Evolutionary conservation across 1,139 yeast species (phyloP).

Genomic region (Debaryomyces sp.): DNA sequence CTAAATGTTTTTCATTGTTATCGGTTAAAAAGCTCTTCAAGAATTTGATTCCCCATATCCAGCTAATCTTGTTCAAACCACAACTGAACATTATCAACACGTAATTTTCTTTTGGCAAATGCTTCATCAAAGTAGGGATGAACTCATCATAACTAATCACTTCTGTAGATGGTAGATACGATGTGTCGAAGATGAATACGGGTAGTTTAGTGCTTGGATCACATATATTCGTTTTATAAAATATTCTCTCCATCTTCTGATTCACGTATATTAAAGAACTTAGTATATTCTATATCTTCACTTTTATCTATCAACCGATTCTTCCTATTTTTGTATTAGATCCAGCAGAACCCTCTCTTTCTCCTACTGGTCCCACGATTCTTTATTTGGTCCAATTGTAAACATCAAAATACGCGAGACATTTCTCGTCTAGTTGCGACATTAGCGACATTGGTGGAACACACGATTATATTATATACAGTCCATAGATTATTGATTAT

Average conservation of each 20-base stretch:
- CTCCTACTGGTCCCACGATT: neutral
- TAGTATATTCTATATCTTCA: neutral
- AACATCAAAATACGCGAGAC: conserved; percentile 3
- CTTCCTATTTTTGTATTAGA: neutral
- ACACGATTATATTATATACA: conserved; percentile 3
- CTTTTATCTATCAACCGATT: neutral
- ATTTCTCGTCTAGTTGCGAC: neutral
- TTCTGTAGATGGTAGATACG: conserved; percentile 67
- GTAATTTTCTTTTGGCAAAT: conserved; percentile 59
- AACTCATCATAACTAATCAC: conserved; percentile 43
- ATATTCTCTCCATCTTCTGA: conserved; percentile 50
- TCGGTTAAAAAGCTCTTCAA: conserved; percentile 66
- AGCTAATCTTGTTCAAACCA: conserved; percentile 66
- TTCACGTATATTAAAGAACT: neutral
- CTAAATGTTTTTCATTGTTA: conserved; percentile 41
- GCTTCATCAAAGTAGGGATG: conserved; percentile 40
- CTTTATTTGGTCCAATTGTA: conserved; percentile 3
- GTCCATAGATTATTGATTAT: neutral
- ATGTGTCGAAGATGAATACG: conserved; percentile 72
- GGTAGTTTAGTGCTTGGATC: conserved; percentile 70
- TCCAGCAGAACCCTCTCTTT: neutral
- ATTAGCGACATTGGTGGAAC: conserved; percentile 2
- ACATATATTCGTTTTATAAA: conserved; percentile 57
- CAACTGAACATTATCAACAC: conserved; percentile 76
- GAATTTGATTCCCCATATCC: conserved; percentile 82